Conservation (phyloP, 73 alveolate genomes). For the Symbiodinium pilosum region DNA sequence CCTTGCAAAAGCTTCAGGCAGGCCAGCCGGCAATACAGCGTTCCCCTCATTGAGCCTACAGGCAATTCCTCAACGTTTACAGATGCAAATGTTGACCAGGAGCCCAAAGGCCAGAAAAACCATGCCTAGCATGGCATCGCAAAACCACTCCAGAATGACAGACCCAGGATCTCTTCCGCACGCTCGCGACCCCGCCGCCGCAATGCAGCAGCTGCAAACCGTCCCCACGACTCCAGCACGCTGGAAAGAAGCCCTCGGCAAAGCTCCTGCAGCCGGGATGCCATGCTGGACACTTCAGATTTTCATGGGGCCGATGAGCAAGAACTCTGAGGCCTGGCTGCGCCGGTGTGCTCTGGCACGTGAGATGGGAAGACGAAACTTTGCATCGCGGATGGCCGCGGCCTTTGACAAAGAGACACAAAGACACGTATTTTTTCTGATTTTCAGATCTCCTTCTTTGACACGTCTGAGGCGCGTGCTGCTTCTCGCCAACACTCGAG, state of each 20-base stretch:
- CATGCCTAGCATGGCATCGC: too few relatives aligned
- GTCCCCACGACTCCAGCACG: not conserved
- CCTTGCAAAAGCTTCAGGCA: not conserved
- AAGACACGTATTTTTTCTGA: not conserved
- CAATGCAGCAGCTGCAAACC: not conserved
- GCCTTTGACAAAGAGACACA: not conserved
- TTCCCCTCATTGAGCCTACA: too few relatives aligned
- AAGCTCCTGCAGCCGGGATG: not conserved
- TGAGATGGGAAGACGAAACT: not conserved
- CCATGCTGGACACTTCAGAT: not conserved
- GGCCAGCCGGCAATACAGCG: not conserved
- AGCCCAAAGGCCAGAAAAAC: too few relatives aligned
- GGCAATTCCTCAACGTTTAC: too few relatives aligned
- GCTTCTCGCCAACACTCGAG: not conserved
- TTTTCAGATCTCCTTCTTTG: not conserved
- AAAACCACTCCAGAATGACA: too few relatives aligned
- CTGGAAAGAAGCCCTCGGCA: not conserved
- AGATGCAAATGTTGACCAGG: too few relatives aligned
- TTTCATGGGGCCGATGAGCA: too few relatives aligned
- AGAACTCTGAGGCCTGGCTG: not conserved
- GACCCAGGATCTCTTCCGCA: not conserved
- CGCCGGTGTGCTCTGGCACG: not conserved
- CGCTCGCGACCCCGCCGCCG: not conserved
- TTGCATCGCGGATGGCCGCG: not conserved
- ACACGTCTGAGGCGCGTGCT: not conserved